Evolutionary conservation across 2,329 filamentous ascomycete species (phyloP).

Genomic region (Diplocarpon mali): DNA sequence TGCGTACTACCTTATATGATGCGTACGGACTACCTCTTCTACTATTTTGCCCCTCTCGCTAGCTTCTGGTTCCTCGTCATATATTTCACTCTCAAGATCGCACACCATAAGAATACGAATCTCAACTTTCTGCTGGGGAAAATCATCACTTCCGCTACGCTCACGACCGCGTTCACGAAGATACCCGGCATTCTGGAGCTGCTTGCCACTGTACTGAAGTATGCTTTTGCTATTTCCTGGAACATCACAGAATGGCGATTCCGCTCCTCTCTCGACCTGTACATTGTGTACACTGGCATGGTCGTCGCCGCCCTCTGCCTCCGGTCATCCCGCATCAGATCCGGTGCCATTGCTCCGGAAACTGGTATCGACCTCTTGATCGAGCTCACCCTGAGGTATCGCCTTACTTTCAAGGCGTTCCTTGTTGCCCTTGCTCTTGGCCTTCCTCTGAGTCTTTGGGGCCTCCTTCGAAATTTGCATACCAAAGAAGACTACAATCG

Average conservation of each 20-base stretch:
- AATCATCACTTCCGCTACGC: constrained; percentile 33
- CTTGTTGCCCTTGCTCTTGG: constrained; percentile 14
- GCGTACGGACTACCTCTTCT: constrained; percentile 42
- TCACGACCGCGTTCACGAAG: constrained; percentile 30
- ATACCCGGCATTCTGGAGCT: constrained; percentile 34
- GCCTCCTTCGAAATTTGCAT: constrained; percentile 16
- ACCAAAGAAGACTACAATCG: constrained; percentile 36
- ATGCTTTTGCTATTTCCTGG: constrained; percentile 38
- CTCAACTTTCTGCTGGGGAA: constrained; percentile 35
- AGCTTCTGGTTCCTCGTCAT: constrained; percentile 52
- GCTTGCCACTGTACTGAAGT: constrained; percentile 29
- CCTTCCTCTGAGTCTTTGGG: constrained; percentile 17
- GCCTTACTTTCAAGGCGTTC: constrained; percentile 7
- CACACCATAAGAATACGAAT: constrained; percentile 33
- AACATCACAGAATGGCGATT: constrained; percentile 38
- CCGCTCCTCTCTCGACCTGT: constrained; percentile 40
- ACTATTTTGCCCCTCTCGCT: constrained; percentile 47
- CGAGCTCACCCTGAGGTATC: constrained; percentile 8
- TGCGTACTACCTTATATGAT: constrained; percentile 43
- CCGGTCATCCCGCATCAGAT: constrained; percentile 23
- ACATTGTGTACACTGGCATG: constrained; percentile 46
- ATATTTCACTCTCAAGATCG: constrained; percentile 39
- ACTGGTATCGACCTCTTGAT: constrained; percentile 16
- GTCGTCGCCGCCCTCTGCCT: constrained; percentile 34
- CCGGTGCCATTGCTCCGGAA: constrained; percentile 16